Conservation (phyloP, 2,329 filamentous ascomycete genomes). For the Colletotrichum truncatum region DNA sequence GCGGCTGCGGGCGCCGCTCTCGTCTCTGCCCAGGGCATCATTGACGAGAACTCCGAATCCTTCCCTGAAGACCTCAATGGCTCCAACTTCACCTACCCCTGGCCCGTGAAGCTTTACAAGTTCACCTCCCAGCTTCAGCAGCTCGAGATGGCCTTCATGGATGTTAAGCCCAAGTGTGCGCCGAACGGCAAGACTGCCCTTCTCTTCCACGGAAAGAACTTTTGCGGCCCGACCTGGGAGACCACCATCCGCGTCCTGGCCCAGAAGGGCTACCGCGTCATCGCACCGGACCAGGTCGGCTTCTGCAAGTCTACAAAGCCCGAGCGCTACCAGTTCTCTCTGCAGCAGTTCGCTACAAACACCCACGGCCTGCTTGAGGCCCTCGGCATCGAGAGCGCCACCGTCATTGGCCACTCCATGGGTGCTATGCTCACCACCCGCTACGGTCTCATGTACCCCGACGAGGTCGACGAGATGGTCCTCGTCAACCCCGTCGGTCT, state of each 20-base stretch:
- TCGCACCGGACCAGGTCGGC: slow-evolving; percentile 63
- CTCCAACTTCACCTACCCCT: slow-evolving; percentile 63
- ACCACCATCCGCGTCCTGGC: slow-evolving; percentile 53
- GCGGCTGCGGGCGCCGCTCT: slow-evolving; percentile 29
- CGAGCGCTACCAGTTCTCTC: slow-evolving; percentile 58
- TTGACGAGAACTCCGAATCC: slow-evolving; percentile 45
- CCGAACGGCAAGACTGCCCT: slow-evolving; percentile 53
- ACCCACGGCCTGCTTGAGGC: slow-evolving; percentile 56
- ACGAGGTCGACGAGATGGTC: slow-evolving; percentile 51
- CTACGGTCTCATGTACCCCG: slow-evolving; percentile 60
- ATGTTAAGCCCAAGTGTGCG: slow-evolving; percentile 48
- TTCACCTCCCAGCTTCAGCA: slow-evolving; percentile 56
- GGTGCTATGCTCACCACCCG: slow-evolving; percentile 63
- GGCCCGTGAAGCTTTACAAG: slow-evolving; percentile 56
- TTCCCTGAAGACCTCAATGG: slow-evolving; percentile 54
- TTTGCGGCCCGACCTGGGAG: slow-evolving; percentile 63
- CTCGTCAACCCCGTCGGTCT: slow-evolving; percentile 61
- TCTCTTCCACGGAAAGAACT: slow-evolving; percentile 65
- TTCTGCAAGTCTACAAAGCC: slow-evolving; percentile 68
- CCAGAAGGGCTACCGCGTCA: slow-evolving; percentile 57
- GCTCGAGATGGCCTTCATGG: slow-evolving; percentile 67
- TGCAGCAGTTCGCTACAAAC: slow-evolving; percentile 61
- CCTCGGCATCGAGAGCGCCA: slow-evolving; percentile 52
- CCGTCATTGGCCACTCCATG: slow-evolving; percentile 63
- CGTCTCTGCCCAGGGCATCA: slow-evolving; percentile 37